These are phyloP conservation scores for Wickerhamomyces xylosicus DNA, from an alignment of 805 yeast species.

Conservation along the genomic window DNA sequence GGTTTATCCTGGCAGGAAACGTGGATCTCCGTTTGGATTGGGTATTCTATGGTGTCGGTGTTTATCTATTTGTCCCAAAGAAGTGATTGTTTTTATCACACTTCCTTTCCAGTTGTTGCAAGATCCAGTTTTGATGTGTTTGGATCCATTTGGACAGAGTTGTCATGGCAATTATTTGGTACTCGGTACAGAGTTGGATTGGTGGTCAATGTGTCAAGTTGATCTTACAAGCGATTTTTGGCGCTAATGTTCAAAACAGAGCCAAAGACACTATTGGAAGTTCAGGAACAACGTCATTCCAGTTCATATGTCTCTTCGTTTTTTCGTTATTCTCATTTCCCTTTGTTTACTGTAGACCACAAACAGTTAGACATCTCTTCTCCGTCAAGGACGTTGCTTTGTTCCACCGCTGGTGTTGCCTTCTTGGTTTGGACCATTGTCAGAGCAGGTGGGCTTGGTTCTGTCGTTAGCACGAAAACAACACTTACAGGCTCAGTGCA, in stretches of 20 bases:
- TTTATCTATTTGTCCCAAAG: slow-evolving; percentile 68
- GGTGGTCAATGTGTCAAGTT: slow-evolving; percentile 77
- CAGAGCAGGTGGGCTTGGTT: slow-evolving; percentile 74
- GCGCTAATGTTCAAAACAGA: slow-evolving; percentile 47
- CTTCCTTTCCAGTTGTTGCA: slow-evolving; percentile 75
- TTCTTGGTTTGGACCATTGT: slow-evolving; percentile 78
- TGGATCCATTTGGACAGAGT: slow-evolving; percentile 86
- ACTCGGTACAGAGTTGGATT: slow-evolving; percentile 75
- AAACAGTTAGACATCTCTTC: slow-evolving; percentile 72
- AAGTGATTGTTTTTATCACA: slow-evolving; percentile 71
- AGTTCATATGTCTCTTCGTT: slow-evolving; percentile 65
- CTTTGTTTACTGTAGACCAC: slow-evolving; percentile 73
- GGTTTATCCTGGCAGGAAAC: slow-evolving; percentile 89
- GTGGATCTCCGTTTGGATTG: slow-evolving; percentile 88
- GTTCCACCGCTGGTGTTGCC: slow-evolving; percentile 77
- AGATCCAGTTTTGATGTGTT: slow-evolving; percentile 80
- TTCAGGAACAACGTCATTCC: slow-evolving; percentile 59
- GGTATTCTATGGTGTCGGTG: slow-evolving; percentile 59
- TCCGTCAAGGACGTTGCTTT: slow-evolving; percentile 69
- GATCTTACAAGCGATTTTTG: slow-evolving; percentile 72
- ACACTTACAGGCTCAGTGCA: slow-evolving; percentile 46
- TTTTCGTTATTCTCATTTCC: slow-evolving; percentile 79
- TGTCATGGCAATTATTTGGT: slow-evolving; percentile 84
- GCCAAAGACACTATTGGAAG: slow-evolving; percentile 53
- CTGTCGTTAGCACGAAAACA: slow-evolving; percentile 48